phyloP scores from a whole-genome alignment of 129 eudicot species.

The Ambrosia trifida region DNA sequence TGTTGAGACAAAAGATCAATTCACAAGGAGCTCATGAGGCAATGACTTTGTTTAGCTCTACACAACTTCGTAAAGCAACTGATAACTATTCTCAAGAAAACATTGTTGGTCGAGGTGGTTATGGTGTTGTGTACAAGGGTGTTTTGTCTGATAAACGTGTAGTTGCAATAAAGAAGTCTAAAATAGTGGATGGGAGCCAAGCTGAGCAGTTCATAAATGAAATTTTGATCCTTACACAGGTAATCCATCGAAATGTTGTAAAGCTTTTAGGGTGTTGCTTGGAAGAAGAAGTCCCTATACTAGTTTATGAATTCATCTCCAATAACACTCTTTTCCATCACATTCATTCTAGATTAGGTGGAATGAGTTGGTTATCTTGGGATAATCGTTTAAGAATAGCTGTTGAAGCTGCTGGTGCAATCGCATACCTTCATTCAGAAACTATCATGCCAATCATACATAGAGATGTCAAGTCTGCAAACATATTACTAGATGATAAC shows the following conservation, averaged over 20 bases:
- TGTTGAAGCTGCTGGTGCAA: slow-evolving; percentile 15
- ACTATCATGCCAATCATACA: slow-evolving; percentile 4
- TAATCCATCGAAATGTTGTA: slow-evolving; percentile 25
- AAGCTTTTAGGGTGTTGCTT: too few relatives aligned
- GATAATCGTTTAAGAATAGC: neutral
- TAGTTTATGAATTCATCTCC: too few relatives aligned
- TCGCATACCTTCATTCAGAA: slow-evolving; percentile 24
- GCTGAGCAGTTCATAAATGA: slow-evolving; percentile 40
- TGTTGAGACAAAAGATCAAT: slow-evolving; percentile 1
- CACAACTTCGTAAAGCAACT: slow-evolving; percentile 30
- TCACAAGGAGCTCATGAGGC: slow-evolving; percentile 9
- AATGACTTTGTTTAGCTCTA: slow-evolving; percentile 20
- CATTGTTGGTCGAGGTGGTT: slow-evolving; percentile 35
- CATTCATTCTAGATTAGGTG: too few relatives aligned
- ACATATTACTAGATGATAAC: too few relatives aligned
- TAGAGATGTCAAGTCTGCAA: too few relatives aligned
- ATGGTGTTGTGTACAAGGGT: slow-evolving; percentile 31
- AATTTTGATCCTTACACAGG: slow-evolving; percentile 29
- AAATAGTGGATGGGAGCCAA: slow-evolving; percentile 16
- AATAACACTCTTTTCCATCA: too few relatives aligned
- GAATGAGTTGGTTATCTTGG: too few relatives aligned
- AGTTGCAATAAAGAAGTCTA: slow-evolving; percentile 26
- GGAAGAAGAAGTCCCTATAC: too few relatives aligned
- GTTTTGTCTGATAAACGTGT: slow-evolving; percentile 18
- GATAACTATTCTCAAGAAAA: slow-evolving; percentile 10